Evolutionary conservation across 2,329 filamentous ascomycete genomes (phyloP), one percentile per base, ranked within the genome.

Genomic region (Aureobasidium sp.): DNA sequence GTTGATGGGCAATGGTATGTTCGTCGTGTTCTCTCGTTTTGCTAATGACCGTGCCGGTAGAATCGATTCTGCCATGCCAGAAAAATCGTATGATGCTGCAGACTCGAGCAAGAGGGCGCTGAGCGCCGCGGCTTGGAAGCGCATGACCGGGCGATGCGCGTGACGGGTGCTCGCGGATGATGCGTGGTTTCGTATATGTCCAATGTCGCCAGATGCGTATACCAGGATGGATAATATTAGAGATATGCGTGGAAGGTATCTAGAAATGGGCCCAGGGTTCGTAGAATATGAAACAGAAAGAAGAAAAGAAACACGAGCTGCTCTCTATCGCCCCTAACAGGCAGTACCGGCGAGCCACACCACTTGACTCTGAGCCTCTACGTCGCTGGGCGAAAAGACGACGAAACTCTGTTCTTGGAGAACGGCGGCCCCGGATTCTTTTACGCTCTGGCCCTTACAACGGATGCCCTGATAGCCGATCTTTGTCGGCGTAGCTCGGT

Each of bases 1-100:
- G 49, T 66, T 68, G 49, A 74, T 68, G 29, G 72, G 67, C 25
- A 67, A 66, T 1, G 72, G 70, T 54, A 71, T 68, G 21, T 55
- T 34, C 11, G 64, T 62, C 27, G 61, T 63, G 36, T 61, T 64
- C 21, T 34, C 58, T 39, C 63, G 50, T 47, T 48, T 59, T n/a
- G 51, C 47, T 25, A 62, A 50, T 59, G n/a, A n/a, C n/a, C 49
- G 29, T 36, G 14, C 47, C 5, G 32, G 27, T 14, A 62, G 25
- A 25, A 41, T 51, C 29, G 50, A 41, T 37, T 39, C 13, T 37
- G 53, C 44, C 29, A 53, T 39, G 11, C 9, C 8, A 16, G 25
- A 30, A 14, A 55, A 27, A 16, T 55, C 42, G 30, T 53, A 45
- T 9, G 49, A 50, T 25, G 50, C 42, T 13, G 48, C 59, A 3